Evolutionary conservation across 1,284 basidiomycete species (phyloP).

Genomic region (Ceratobasidium theobromae): DNA sequence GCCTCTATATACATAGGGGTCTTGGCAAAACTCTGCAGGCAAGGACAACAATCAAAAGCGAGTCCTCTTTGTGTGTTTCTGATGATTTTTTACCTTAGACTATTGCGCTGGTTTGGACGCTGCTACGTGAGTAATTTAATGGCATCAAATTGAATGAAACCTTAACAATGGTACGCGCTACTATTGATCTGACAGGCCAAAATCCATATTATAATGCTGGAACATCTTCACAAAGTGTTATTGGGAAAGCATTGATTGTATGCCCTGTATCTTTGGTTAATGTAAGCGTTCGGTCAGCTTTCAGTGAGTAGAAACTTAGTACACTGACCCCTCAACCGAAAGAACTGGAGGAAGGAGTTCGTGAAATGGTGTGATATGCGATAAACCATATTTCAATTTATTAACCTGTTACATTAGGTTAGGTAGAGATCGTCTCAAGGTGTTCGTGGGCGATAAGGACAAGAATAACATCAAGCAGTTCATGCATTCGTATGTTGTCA

Average conservation of each 20-base stretch:
- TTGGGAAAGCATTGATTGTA: conserved; percentile 85
- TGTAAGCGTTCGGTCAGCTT: too few species aligned
- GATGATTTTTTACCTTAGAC: conserved; percentile 55
- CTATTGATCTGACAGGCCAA: conserved; percentile 59
- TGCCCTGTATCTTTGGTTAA: conserved; percentile 92
- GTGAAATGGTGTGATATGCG: conserved; percentile 72
- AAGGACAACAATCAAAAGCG: conserved; percentile 1
- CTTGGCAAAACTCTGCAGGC: conserved; percentile 91
- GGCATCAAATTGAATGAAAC: neutral
- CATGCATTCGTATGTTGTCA: conserved; percentile 59
- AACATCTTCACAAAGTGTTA: conserved; percentile 40
- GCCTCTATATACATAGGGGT: conserved; percentile 60
- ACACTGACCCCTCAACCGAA: conserved; percentile 19
- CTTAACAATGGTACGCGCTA: neutral
- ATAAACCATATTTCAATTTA: neutral
- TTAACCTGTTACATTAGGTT: conserved; percentile 50
- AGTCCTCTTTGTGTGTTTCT: neutral
- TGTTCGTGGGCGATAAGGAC: conserved; percentile 80
- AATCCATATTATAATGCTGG: conserved; percentile 68
- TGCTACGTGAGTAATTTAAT: conserved; percentile 64
- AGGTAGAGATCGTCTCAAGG: conserved; percentile 75
- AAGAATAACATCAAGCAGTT: conserved; percentile 72
- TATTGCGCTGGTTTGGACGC: conserved; percentile 83
- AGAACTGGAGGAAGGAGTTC: conserved; percentile 98
- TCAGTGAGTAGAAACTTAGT: too few species aligned